Evolutionary conservation across 495 filamentous ascomycete genomes (phyloP).

Genomic region (Penicillium turbatum): DNA sequence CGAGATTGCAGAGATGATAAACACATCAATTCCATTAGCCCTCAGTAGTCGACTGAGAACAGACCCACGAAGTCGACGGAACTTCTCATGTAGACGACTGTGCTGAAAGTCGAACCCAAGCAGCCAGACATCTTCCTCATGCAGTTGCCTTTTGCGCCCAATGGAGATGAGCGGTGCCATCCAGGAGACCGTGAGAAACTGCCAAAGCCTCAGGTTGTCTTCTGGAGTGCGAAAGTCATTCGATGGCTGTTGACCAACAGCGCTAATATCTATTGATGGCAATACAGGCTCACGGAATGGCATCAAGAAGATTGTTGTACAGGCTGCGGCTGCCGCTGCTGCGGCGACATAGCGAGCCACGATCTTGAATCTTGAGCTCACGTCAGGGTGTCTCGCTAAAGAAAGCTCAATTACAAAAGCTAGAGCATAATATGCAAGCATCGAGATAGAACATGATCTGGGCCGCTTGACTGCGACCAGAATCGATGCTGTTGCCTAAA

Average conservation of each 20-base stretch:
- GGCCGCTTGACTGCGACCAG: conserved; percentile 49
- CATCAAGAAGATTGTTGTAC: conserved; percentile 61
- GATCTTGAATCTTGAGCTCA: conserved; percentile 23
- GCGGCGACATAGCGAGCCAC: conserved; percentile 40
- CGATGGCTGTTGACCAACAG: conserved; percentile 52
- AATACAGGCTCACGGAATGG: conserved; percentile 61
- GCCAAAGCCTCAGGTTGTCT: conserved; percentile 72
- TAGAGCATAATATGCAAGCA: conserved; percentile 31
- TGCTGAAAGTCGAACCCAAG: conserved; percentile 76
- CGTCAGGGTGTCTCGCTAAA: conserved; percentile 27
- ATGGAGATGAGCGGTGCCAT: conserved; percentile 65
- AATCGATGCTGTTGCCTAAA: conserved; percentile 39
- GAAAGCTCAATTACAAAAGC: conserved; percentile 40
- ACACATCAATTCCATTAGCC: conserved; percentile 71
- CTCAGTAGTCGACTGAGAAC: conserved; percentile 62
- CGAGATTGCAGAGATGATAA: conserved; percentile 59
- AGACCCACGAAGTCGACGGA: conserved; percentile 66
- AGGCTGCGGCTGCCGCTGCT: conserved; percentile 36
- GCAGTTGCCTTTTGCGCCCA: conserved; percentile 57
- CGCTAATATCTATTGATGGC: conserved; percentile 57
- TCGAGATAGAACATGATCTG: conserved; percentile 33
- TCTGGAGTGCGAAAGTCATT: conserved; percentile 69
- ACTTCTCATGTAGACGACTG: conserved; percentile 60
- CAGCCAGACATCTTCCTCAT: conserved; percentile 76
- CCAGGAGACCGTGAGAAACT: conserved; percentile 81